A percentile compares a stretch with the other conserved stretches of the same genome.
phyloP scores from a whole-genome alignment of 2,329 filamentous ascomycete genomes.

The Dactylellina haptotyla region DNA sequence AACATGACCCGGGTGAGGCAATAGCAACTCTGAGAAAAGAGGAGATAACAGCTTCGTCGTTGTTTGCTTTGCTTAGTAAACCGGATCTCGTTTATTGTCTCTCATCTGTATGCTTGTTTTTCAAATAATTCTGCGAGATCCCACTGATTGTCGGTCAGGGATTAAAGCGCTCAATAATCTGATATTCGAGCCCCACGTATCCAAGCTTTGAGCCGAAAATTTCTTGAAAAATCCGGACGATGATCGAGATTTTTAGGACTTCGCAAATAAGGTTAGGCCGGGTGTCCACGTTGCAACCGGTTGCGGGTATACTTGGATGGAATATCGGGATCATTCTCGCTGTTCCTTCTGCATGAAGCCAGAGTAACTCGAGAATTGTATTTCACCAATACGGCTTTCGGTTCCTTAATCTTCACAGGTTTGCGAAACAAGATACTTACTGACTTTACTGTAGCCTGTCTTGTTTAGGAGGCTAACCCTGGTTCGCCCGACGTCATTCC shows the following conservation, averaged over 20 bases:
- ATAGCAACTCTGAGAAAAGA: no score
- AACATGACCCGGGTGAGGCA: no score
- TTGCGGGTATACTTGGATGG: constrained; percentile 15
- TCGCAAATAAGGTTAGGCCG: constrained; percentile 41
- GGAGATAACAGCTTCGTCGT: no score
- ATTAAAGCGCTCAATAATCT: no score
- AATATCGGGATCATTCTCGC: constrained; percentile 7
- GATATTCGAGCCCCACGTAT: no score
- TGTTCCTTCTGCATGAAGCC: no score
- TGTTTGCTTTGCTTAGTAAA: no score
- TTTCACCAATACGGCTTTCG: constrained; percentile 4
- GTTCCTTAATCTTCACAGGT: not conserved
- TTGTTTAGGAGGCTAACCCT: not conserved
- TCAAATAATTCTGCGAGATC: no score
- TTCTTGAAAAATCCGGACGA: no score
- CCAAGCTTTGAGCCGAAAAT: not conserved
- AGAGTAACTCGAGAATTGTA: not conserved
- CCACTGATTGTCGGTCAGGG: no score
- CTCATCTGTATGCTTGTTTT: no score
- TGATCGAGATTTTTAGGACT: constrained; percentile 2
- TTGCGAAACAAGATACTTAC: constrained; percentile 4
- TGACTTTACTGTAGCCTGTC: constrained; percentile 3
- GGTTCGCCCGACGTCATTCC: constrained; percentile 18
- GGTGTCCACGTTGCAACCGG: constrained; percentile 45
- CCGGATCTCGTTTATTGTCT: no score